These are phyloP conservation scores for Plasmodium yoelii DNA, from an alignment of 169 alveolate species.

Conservation along the genomic window DNA sequence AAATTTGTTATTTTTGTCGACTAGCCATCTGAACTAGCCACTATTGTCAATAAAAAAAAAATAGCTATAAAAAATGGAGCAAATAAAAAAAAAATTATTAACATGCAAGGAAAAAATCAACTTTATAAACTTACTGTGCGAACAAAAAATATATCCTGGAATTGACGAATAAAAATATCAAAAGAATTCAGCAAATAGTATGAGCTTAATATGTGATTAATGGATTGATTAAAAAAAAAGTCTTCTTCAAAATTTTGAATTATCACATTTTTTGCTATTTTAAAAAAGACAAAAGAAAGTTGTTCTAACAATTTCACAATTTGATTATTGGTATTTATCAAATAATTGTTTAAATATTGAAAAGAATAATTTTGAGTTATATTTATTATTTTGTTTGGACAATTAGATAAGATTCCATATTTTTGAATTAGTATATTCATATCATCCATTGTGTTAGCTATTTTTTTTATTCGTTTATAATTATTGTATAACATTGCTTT, in stretches of 20 bases:
- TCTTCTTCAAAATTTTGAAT: constrained; percentile 14
- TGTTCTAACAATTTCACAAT: constrained; percentile 1
- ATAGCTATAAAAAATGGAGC: too few relatives aligned
- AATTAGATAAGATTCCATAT: constrained; percentile 36
- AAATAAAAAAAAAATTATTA: too few relatives aligned
- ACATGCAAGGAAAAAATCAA: background rate
- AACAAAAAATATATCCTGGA: constrained; percentile 40
- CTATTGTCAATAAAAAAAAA: too few relatives aligned
- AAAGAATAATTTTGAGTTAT: constrained; percentile 29
- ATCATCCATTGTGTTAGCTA: constrained; percentile 21
- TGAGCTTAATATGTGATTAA: constrained; percentile 21
- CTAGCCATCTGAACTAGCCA: too few relatives aligned
- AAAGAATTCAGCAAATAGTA: constrained; percentile 44
- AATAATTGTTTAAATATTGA: constrained; percentile 22
- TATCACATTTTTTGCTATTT: constrained; percentile 15
- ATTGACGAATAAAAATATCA: constrained; percentile 31
- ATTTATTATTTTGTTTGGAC: constrained; percentile 13
- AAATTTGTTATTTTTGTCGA: too few relatives aligned
- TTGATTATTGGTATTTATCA: constrained; percentile 11
- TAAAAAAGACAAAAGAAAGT: constrained; percentile 31
- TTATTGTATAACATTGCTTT: constrained; percentile 73
- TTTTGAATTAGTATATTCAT: constrained; percentile 34
- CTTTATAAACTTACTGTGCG: constrained; percentile 13
- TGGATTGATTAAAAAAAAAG: constrained; percentile 30
- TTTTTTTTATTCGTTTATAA: constrained; percentile 51